Evolutionary conservation across 2,329 filamentous ascomycete genomes (phyloP).

Genomic region (Spiromastix sp.): DNA sequence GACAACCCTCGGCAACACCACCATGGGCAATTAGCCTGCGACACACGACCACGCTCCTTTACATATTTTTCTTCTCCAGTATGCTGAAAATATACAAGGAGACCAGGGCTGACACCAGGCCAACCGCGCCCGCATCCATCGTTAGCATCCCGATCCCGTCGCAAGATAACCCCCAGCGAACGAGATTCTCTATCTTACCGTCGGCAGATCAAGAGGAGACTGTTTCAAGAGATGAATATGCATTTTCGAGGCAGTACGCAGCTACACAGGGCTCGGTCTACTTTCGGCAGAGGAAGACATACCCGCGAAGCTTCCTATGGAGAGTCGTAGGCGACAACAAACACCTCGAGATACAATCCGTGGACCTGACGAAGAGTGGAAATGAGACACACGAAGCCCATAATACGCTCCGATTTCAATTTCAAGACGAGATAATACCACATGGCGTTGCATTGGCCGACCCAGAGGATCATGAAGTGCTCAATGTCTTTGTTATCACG

Average conservation of each 20-base stretch:
- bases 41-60: constrained; percentile 3
- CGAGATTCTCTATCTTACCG: constrained; percentile 38
- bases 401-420: constrained; percentile 66
- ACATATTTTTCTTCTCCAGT: constrained; percentile 17
- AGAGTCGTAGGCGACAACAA: constrained; percentile 71
- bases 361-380: constrained; percentile 65
- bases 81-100: constrained; percentile 76
- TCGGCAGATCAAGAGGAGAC: constrained; percentile 27
- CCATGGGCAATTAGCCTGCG: constrained; percentile 2
- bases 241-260: constrained; percentile 62
- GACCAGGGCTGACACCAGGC: constrained; percentile 73
- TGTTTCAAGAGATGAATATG: constrained; percentile 49
- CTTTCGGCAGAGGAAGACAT: constrained; percentile 64
- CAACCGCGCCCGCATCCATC: constrained; percentile 56
- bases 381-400: constrained; percentile 56
- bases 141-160: constrained; percentile 54
- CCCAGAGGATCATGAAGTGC: constrained; percentile 61
- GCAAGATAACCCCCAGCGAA: constrained; percentile 35
- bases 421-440: constrained; percentile 61
- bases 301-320: constrained; percentile 85
- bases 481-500: constrained; percentile 73
- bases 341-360: constrained; percentile 69
- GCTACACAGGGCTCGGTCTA: constrained; percentile 74
- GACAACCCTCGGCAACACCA: constrained; percentile 1
- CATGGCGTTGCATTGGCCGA: constrained; percentile 78